Base-by-base conservation (phyloP, 768 basidiomycete genomes). In the Neoboletus magnificus region DNA sequence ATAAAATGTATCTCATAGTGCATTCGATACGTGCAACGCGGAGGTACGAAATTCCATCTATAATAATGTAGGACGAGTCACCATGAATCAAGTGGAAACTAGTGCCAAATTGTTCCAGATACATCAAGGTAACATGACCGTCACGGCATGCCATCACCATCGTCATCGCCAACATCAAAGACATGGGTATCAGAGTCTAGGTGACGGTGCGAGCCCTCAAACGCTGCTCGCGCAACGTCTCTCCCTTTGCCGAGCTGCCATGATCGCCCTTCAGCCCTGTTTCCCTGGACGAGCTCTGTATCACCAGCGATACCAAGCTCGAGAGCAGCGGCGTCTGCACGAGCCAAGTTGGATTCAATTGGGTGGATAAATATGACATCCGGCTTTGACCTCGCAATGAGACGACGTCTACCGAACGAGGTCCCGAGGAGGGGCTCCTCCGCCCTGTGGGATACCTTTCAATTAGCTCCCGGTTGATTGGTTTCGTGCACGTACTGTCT, bases 351-450 rank as follows among this genome's bases (percentile, higher is more conserved):
- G 36, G 84, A 86, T 41, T 83, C 67, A 41, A 68, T 69, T 2
- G 87, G 85, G 61, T 87, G 85, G 48, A 87, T 86, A 61, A 81
- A 82, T 48, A 87, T 82, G 36, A 65, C 71, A 12, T 79, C 79
- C 3, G 85, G 83, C 62, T 82, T 85, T 44, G 81, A 77, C 66
- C 73, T 81, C 15, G 78, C 72, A 3, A 65, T 10, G 36, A 18
- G 48, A n/a, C 37, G 52, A 46, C 45, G 58, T 9, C 54, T 39
- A 18, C 43, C 39, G 18, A 44, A 53, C 36, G 62, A 45, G 4
- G 46, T 27, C 8, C 54, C 54, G 12, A 73, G 57, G 18, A 69
- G 69, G 6, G 67, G 62, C 15, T 68, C 66, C 27, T 65, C 60
- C 7, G 35, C 57, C 32, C 69, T 71, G 55, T 22, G 18, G 15